Conservation (phyloP, 1,284 basidiomycete genomes). For the Stereum hirsutum region DNA sequence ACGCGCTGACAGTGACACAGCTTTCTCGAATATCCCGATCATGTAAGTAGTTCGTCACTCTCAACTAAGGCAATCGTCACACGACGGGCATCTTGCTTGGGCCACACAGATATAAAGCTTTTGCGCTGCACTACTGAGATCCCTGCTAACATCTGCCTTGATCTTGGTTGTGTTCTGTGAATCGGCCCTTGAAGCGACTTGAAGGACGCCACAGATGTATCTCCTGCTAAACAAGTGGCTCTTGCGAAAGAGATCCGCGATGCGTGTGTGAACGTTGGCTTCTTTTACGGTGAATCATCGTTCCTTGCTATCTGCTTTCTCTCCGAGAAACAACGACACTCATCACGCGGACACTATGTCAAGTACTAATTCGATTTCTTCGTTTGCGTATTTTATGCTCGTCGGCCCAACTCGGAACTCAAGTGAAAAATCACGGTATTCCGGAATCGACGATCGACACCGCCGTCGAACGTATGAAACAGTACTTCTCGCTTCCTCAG, state of each 20-base stretch:
- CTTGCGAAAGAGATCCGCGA: slow-evolving; percentile 53
- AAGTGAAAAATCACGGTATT: slow-evolving; percentile 76
- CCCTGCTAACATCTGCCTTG: too few relatives aligned
- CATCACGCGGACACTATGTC: not conserved
- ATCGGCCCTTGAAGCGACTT: slow-evolving; percentile 47
- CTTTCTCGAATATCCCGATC: not conserved
- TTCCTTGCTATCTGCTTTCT: not conserved
- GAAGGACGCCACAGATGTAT: slow-evolving; percentile 30
- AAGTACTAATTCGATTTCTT: not conserved
- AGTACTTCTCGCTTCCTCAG: slow-evolving; percentile 58
- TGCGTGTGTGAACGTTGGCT: slow-evolving; percentile 69
- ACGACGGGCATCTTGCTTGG: not conserved
- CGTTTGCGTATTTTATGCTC: not conserved
- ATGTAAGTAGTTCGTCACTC: not conserved
- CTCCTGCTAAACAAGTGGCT: slow-evolving; percentile 28
- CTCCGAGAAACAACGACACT: not conserved
- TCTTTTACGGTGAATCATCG: slow-evolving; percentile 58
- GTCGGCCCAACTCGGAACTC: not conserved
- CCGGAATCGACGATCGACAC: slow-evolving; percentile 39
- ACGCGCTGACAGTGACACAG: too few relatives aligned
- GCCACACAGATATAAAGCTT: too few relatives aligned
- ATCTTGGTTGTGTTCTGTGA: too few relatives aligned
- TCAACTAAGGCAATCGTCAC: not conserved
- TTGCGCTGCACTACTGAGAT: too few relatives aligned
- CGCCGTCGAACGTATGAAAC: slow-evolving; percentile 44